Evolutionary conservation across 352 stramenopile species (phyloP), one percentile per base, ranked within the genome.

Genomic region (Aphanomyces euteiches): DNA sequence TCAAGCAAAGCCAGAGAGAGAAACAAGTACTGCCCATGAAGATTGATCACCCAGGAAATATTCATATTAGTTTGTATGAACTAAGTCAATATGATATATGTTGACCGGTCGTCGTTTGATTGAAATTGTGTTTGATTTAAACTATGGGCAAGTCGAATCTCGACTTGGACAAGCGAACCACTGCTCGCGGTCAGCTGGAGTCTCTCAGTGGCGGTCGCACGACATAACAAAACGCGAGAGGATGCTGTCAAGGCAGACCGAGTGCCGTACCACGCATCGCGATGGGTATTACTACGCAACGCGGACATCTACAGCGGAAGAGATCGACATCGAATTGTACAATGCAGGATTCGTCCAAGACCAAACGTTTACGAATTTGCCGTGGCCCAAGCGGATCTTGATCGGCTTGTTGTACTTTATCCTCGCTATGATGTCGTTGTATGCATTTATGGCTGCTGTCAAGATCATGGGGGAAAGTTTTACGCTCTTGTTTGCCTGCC

Each of bases 381-480:
- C 59, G 1, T 38, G 6, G n/a, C 3, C 38, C 43, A 67, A 41
- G 57, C 82, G 82, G 59, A 74, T 85, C 36, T 21, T 68, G 1
- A 78, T 67, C 66, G 79, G 78, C 56, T 57, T 75, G 56, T 40
- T 76, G 40, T 74, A 71, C 67, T 28, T 76, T 39, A 39, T 50
- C 7, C 60, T 77, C 15, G 76, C 87, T 8, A 67, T 92, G 17
- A 64, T 79, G 21, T 78, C 77, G 13, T 77, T 93, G 10, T 96
- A 91, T 72, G 90, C 89, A 57, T 94, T 96, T 75, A 82, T 93
- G 72, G 78, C 94, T 19, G 81, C 79, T 7, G 76, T 96, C 73
- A 85, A 90, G 63, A 72, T 94, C 41, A 85, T 96, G 54, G 84
- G 85, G 36, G 86, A 85, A 43, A 75, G 78, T 38, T 87, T 92